These are phyloP conservation scores for Corrigiola litoralis DNA, from an alignment of 179 eudicot species.

Conservation along the genomic window DNA sequence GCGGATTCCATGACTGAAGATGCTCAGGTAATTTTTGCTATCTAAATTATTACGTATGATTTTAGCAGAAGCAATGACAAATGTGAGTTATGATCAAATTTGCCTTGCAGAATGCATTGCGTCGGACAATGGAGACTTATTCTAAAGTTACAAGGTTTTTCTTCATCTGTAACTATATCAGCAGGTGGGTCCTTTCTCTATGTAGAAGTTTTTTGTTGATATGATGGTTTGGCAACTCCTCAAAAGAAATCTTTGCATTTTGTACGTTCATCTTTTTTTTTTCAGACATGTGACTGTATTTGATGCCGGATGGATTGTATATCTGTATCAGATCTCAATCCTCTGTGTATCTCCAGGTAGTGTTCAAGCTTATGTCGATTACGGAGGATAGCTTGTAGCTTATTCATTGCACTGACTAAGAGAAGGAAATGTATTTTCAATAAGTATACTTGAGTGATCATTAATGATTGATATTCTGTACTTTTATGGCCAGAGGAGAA, in stretches of 20 bases:
- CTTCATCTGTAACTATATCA: slow-evolving; percentile 93
- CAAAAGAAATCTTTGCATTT: neutral
- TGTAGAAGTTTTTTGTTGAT: neutral
- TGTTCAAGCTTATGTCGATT: too few species aligned
- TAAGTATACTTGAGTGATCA: too few species aligned
- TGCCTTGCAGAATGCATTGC: slow-evolving; percentile 73
- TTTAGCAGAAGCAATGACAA: too few species aligned
- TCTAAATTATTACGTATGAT: neutral
- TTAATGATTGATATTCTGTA: too few species aligned
- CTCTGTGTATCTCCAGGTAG: neutral
- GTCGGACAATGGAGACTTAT: slow-evolving; percentile 97
- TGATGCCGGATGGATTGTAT: neutral
- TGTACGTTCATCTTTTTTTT: neutral
- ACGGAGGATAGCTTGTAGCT: too few species aligned
- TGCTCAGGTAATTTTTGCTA: slow-evolving; percentile 55
- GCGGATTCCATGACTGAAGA: slow-evolving; percentile 99
- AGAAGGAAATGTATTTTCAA: too few species aligned
- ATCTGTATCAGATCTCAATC: neutral
- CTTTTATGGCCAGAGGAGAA: too few species aligned
- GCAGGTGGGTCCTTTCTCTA: slow-evolving; percentile 50
- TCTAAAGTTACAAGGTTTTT: slow-evolving; percentile 95
- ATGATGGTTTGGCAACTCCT: neutral
- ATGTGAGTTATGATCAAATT: neutral
- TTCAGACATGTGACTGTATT: neutral
- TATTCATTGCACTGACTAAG: too few species aligned